Percentiles rank a stretch among this genome's conserved stretches.
Evolutionary conservation across 305 asterid genomes (phyloP).

Genomic region (Fraxinus latifolia): DNA sequence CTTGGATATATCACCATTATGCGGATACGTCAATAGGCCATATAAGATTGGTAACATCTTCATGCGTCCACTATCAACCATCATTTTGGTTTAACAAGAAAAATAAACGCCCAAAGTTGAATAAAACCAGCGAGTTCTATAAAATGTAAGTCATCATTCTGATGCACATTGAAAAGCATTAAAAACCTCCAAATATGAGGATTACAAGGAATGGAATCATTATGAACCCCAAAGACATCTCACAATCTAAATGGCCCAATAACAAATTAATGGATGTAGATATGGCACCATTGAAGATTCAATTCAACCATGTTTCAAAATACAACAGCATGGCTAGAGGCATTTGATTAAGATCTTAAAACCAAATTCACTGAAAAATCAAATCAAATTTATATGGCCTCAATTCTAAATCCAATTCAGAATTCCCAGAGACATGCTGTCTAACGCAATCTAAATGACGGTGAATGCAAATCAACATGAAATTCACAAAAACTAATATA

Average conservation of each 20-base stretch:
- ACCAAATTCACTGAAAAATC: not conserved
- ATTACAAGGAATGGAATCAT: not conserved
- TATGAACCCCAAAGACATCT: not conserved
- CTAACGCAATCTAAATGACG: not conserved
- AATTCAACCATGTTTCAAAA: not conserved
- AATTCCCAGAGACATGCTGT: not conserved
- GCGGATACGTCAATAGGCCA: not conserved
- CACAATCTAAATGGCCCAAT: constrained; percentile 6
- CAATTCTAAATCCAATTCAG: not conserved
- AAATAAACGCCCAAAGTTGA: not conserved
- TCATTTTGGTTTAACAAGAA: not conserved
- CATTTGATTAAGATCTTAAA: not conserved
- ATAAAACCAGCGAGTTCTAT: not conserved
- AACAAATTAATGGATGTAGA: not conserved
- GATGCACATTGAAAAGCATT: constrained; percentile 13
- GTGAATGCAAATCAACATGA: not conserved
- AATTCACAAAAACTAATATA: not conserved
- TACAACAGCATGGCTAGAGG: not conserved
- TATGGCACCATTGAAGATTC: not conserved
- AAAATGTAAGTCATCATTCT: constrained; percentile 21
- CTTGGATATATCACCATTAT: not conserved
- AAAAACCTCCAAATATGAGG: constrained; percentile 11
- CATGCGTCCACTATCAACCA: not conserved
- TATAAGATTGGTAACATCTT: not conserved
- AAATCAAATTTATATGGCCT: not conserved